phyloP scores from a whole-genome alignment of 2,329 filamentous ascomycete species.

The Ascochyta koolunga region DNA sequence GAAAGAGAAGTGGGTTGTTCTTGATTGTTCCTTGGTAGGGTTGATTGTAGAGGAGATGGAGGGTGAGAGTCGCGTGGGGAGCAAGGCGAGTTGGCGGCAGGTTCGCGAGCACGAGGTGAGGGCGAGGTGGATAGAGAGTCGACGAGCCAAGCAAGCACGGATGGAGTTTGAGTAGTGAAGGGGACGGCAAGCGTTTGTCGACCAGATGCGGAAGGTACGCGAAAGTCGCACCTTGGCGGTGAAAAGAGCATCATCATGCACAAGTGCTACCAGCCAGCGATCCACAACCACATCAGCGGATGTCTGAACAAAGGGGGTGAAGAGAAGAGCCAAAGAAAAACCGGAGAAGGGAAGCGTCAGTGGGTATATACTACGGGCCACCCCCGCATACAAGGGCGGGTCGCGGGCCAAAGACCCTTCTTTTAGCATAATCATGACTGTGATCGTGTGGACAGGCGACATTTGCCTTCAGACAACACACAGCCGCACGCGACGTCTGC shows the following conservation, averaged over 20 bases:
- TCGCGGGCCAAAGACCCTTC: conserved; percentile 22
- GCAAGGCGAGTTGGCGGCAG: conserved; percentile 7
- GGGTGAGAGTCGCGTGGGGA: conserved; percentile 11
- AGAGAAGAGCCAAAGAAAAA: conserved; percentile 14
- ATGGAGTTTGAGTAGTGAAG: conserved; percentile 21
- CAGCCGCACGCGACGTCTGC: conserved; percentile 22
- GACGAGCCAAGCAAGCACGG: conserved; percentile 24
- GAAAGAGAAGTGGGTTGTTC: conserved; percentile 3
- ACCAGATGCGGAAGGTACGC: conserved; percentile 15
- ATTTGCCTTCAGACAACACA: conserved; percentile 17
- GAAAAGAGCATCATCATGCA: conserved; percentile 35
- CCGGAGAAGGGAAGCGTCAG: conserved; percentile 18
- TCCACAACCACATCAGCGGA: conserved; percentile 11
- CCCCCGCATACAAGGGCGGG: conserved; percentile 26
- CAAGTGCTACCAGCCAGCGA: conserved; percentile 18
- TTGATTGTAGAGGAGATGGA: conserved; percentile 10
- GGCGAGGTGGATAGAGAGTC: conserved; percentile 23
- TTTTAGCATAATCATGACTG: conserved; percentile 27
- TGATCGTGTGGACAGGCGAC: conserved; percentile 29
- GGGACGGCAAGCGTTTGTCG: conserved; percentile 10
- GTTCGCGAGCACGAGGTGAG: conserved; percentile 21
- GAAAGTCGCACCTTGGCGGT: conserved; percentile 27
- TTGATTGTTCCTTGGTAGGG: conserved; percentile 1
- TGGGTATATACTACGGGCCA: conserved; percentile 17
- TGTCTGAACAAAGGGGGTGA: conserved; percentile 15